A percentile compares a stretch with the other conserved stretches of the same genome.
Conservation (phyloP, 345 rosid genomes). For the Excoecaria agallocha region DNA sequence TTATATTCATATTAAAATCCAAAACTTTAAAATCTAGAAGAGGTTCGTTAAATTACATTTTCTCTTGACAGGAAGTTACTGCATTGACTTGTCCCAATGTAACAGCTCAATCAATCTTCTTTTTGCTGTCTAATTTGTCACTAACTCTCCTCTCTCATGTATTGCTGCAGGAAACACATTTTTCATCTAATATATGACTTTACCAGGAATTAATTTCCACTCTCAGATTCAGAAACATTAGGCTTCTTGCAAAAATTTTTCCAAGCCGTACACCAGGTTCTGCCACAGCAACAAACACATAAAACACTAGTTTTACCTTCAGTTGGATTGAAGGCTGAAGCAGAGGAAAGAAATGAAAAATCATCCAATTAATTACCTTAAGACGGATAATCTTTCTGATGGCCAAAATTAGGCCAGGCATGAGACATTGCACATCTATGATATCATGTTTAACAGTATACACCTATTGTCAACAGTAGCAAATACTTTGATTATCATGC, state of each 20-base stretch:
- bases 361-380: conserved; percentile 47
- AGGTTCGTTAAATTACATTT: not conserved
- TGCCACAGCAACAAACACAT: conserved; percentile 33
- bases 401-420: conserved; percentile 85
- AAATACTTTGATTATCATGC: conserved; percentile 14
- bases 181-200: too few relatives aligned
- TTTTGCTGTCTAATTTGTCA: not conserved
- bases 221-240: too few relatives aligned
- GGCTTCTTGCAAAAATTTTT: conserved; percentile 47
- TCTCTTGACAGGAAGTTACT: not conserved
- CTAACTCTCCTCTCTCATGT: too few relatives aligned
- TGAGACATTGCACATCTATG: conserved; percentile 68
- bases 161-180: too few relatives aligned
- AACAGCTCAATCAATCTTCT: not conserved
- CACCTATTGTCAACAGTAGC: conserved; percentile 4
- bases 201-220: too few relatives aligned
- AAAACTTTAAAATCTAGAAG: not conserved
- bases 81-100: not conserved
- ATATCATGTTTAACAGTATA: conserved; percentile 54
- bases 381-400: conserved; percentile 88
- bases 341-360: conserved; percentile 6
- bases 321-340: conserved; percentile 17
- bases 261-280: conserved; percentile 87
- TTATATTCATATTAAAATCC: not conserved
- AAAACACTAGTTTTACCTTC: conserved; percentile 15